Evolutionary conservation across 2,329 filamentous ascomycete species (phyloP).

Genomic region (Emericellopsis atlantica): DNA sequence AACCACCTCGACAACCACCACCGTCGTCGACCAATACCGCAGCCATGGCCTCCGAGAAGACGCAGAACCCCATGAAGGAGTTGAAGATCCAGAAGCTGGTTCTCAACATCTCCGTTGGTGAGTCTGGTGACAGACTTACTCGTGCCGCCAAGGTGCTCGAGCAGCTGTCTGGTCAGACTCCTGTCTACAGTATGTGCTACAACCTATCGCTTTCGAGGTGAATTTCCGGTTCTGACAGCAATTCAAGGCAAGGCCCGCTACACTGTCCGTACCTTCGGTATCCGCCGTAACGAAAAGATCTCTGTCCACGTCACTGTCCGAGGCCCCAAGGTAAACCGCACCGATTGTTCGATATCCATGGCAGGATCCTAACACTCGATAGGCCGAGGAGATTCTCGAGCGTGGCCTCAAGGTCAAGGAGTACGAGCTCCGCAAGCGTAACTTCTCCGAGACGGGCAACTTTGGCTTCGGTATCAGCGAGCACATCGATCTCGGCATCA

Average conservation of each 20-base stretch:
- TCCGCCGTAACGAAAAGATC: slow-evolving; percentile 99
- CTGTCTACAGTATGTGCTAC: slow-evolving; percentile 79
- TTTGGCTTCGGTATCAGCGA: slow-evolving; percentile 99
- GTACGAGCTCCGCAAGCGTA: slow-evolving; percentile 98
- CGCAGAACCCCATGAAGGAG: slow-evolving; percentile 98
- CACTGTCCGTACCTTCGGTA: slow-evolving; percentile 99
- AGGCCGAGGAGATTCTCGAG: slow-evolving; percentile 99
- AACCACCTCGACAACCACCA: slow-evolving; percentile 12
- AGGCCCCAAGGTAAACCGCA: slow-evolving; percentile 58
- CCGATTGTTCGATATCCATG: not conserved
- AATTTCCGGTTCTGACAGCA: not conserved
- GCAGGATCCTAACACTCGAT: slow-evolving; percentile 11
- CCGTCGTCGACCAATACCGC: slow-evolving; percentile 20
- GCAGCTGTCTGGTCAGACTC: slow-evolving; percentile 98
- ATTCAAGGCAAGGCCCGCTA: slow-evolving; percentile 90
- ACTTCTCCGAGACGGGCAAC: slow-evolving; percentile 99
- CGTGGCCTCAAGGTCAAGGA: slow-evolving; percentile 99
- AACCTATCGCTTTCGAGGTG: not conserved
- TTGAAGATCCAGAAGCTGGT: slow-evolving; percentile 99
- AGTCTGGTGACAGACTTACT: slow-evolving; percentile 99
- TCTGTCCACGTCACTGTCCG: slow-evolving; percentile 98
- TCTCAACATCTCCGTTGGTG: slow-evolving; percentile 98
- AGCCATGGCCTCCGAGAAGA: slow-evolving; percentile 60
- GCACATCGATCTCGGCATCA: slow-evolving; percentile 99
- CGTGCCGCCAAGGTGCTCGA: slow-evolving; percentile 99